phyloP scores from a whole-genome alignment of 805 yeast species.

The Yueomyces sp. region DNA sequence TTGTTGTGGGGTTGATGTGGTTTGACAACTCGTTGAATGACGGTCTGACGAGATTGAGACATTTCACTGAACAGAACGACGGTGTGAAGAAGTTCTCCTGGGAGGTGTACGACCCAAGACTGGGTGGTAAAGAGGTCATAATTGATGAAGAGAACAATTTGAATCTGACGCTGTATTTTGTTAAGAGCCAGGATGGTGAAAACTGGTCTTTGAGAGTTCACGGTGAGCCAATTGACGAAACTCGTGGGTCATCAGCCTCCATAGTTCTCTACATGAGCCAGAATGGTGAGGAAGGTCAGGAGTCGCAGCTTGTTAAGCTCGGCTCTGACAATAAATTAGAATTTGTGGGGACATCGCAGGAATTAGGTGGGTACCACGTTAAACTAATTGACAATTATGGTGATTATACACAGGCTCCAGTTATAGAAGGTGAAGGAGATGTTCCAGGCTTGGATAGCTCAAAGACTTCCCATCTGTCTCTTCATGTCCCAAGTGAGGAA shows the following conservation, averaged over 20 bases:
- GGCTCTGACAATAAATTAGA: constrained; percentile 14
- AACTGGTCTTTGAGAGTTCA: constrained; percentile 72
- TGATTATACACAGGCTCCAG: constrained; percentile 9
- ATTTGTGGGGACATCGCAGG: constrained; percentile 42
- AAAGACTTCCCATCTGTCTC: constrained; percentile 49
- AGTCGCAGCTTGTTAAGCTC: constrained; percentile 7
- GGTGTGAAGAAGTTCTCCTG: constrained; percentile 67
- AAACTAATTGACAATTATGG: constrained; percentile 43
- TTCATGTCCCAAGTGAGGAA: constrained; percentile 57
- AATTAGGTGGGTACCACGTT: constrained; percentile 54
- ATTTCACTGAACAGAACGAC: constrained; percentile 62
- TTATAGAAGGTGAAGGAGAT: constrained; percentile 13
- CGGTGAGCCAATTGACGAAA: constrained; percentile 46
- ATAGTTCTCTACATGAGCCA: constrained; percentile 69
- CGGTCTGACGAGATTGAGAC: constrained; percentile 49
- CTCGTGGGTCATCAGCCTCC: constrained; percentile 39
- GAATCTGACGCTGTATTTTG: constrained; percentile 56
- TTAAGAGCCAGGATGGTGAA: constrained; percentile 53
- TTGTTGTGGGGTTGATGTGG: constrained; percentile 82
- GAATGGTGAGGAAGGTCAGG: constrained; percentile 39
- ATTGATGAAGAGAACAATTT: constrained; percentile 53
- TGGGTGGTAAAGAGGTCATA: constrained; percentile 73
- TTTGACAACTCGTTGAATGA: constrained; percentile 46
- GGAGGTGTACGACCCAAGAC: constrained; percentile 76
- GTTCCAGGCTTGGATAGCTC: constrained; percentile 40